phyloP scores from a whole-genome alignment of 768 basidiomycete species.

The Suillus brevipes region DNA sequence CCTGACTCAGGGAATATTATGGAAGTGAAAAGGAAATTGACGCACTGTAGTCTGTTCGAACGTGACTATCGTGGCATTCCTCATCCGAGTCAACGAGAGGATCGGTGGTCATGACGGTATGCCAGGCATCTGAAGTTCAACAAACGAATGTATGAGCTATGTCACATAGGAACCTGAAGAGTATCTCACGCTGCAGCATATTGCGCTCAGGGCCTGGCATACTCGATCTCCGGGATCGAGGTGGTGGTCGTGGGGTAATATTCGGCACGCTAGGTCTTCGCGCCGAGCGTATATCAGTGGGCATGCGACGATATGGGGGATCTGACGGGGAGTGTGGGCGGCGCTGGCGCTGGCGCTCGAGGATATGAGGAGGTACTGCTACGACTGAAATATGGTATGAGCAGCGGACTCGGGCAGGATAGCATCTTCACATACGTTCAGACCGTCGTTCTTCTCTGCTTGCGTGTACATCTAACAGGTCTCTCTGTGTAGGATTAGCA shows the following conservation, averaged over 20 bases:
- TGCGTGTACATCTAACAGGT: conserved; percentile 15
- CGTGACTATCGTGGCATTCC: conserved; percentile 62
- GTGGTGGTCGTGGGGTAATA: conserved; percentile 23
- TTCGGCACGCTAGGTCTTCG: conserved; percentile 24
- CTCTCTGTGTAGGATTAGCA: conserved; percentile 8
- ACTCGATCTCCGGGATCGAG: conserved; percentile 24
- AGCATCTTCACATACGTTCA: conserved; percentile 23
- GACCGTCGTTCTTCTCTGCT: conserved; percentile 26
- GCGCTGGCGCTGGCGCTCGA: conserved; percentile 30
- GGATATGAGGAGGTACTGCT: conserved; percentile 19
- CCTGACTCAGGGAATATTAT: conserved; percentile 14
- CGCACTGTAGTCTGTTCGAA: conserved; percentile 66
- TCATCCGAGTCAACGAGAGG: conserved; percentile 79
- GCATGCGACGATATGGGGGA: conserved; percentile 25
- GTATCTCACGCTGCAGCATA: conserved; percentile 65
- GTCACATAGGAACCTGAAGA: conserved; percentile 6
- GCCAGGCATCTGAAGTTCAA: conserved; percentile 64
- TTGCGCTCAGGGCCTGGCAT: conserved; percentile 40
- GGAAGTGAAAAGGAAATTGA: not conserved
- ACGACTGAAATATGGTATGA: conserved; percentile 21
- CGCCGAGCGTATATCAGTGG: conserved; percentile 27
- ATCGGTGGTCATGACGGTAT: conserved; percentile 62
- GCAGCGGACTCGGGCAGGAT: conserved; percentile 1
- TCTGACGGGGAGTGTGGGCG: conserved; percentile 18
- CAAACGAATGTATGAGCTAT: not conserved